phyloP scores from a whole-genome alignment of 1,284 basidiomycete genomes.

The Cutaneotrichosporon sp. region DNA sequence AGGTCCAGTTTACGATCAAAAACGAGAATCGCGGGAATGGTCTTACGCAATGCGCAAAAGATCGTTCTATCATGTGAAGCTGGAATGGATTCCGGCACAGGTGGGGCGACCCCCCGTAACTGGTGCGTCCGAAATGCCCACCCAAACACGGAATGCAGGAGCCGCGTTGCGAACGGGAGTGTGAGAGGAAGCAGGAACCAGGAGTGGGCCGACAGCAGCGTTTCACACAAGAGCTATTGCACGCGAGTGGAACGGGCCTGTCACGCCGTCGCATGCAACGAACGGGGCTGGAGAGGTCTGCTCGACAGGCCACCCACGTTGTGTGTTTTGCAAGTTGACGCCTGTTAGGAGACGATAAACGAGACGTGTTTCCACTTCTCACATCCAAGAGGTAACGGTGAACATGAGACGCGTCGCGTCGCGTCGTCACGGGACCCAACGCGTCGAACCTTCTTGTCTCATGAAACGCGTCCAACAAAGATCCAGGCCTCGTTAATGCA shows the following conservation, averaged over 20 bases:
- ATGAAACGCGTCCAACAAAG: neutral
- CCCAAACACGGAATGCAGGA: neutral
- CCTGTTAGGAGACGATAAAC: too few relatives aligned
- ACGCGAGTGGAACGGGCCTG: neutral
- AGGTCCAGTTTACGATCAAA: slow-evolving; percentile 2
- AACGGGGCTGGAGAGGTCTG: neutral
- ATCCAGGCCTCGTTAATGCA: too few relatives aligned
- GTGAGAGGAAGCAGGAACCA: neutral
- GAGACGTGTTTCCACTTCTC: neutral
- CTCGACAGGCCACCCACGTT: neutral
- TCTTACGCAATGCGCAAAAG: slow-evolving; percentile 1
- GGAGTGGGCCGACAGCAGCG: neutral
- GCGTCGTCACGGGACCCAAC: neutral
- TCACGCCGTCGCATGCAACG: neutral
- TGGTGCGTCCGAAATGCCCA: neutral
- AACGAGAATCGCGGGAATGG: neutral
- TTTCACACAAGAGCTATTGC: neutral
- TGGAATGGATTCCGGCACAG: neutral
- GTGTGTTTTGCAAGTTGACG: too few relatives aligned
- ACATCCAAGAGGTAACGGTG: neutral
- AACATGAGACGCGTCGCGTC: slow-evolving; percentile 1
- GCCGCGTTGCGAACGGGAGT: neutral
- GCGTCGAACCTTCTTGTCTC: neutral
- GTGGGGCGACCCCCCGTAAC: neutral
- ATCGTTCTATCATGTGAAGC: neutral